These are phyloP conservation scores for Somion occarium DNA, from an alignment of 1,284 basidiomycete species.

Conservation along the genomic window DNA sequence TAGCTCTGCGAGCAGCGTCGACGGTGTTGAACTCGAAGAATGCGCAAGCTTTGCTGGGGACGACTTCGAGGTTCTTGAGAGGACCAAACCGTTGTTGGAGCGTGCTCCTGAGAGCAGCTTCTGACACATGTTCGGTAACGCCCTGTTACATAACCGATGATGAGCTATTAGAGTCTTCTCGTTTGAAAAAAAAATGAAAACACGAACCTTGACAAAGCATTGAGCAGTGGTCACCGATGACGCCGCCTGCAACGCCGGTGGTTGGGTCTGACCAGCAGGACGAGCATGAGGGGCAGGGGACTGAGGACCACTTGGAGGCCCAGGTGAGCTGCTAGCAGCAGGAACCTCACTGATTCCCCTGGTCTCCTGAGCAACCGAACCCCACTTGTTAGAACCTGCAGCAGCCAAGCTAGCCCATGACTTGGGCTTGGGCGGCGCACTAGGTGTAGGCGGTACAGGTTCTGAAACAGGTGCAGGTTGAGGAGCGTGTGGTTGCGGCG, in stretches of 20 bases:
- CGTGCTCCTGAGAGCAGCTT: slow-evolving; percentile 50
- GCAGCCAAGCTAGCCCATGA: slow-evolving; percentile 93
- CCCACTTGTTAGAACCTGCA: slow-evolving; percentile 75
- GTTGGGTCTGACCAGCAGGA: slow-evolving; percentile 24
- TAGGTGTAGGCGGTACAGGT: slow-evolving; percentile 27
- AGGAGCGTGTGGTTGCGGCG: slow-evolving; percentile 23
- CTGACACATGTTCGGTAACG: slow-evolving; percentile 71
- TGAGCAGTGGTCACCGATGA: slow-evolving; percentile 61
- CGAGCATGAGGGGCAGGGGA: slow-evolving; percentile 40
- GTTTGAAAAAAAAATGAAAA: slow-evolving; percentile 1
- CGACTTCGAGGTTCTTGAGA: slow-evolving; percentile 86
- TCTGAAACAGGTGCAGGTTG: slow-evolving; percentile 34
- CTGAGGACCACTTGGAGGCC: slow-evolving; percentile 42
- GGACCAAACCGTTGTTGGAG: slow-evolving; percentile 82
- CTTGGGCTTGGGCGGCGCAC: slow-evolving; percentile 59
- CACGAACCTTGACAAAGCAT: slow-evolving; percentile 84
- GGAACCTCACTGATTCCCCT: slow-evolving; percentile 66
- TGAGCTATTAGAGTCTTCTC: slow-evolving; percentile 6
- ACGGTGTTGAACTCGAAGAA: slow-evolving; percentile 87
- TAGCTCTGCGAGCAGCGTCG: slow-evolving; percentile 83
- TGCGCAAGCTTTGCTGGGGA: slow-evolving; percentile 86
- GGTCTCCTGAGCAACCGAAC: slow-evolving; percentile 68
- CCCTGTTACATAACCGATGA: slow-evolving; percentile 36
- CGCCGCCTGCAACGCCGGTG: slow-evolving; percentile 50
- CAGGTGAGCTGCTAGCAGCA: slow-evolving; percentile 38